Base-by-base conservation (phyloP, 768 basidiomycete genomes). In the Mycena galopus region DNA sequence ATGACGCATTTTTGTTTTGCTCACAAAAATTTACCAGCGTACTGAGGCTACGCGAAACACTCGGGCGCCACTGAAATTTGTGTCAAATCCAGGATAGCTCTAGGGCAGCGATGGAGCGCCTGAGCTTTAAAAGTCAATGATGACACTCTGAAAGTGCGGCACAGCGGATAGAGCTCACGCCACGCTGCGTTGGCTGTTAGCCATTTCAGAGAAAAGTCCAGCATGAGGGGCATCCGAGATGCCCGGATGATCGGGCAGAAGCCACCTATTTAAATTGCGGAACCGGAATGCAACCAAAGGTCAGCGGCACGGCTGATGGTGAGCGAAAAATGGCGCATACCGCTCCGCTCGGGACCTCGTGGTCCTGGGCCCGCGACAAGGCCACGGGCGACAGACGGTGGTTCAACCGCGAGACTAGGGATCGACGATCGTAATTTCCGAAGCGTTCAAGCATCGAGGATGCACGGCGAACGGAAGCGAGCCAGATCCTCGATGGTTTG, bases 341-440 rank as follows among this genome's bases (percentile, higher is more conserved):
- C 67, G 67, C 39, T 55, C 14, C 60, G 60, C 42, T 63, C 60
- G 67, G 63, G 5, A 21, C 57, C 66, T 59, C 57, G 66, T 67
- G 66, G 66, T 44, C n/a, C 27, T 29, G 6, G 30, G 39, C 37
- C 51, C 25, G 53, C 53, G 53, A 30, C 65, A 39, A 25, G 25
- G 56, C 35, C 33, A 55, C 51, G 64, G 9, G 6, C 14, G 23
- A 39, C 19, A 29, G 37, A n/a, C 12, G n/a, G 61, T 50, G 44
- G 50, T 35, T 35, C 37, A 57, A 51, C 63, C 35, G 53, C n/a
- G n/a, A 32, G 55, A 17, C 19, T 60, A n/a, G 5, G 47, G 58
- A 67, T 67, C 47, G 67, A 60, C 58, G 32, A 47, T 44, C n/a
- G 44, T 67, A 50, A 67, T 47, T 67, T 32, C 65, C 65, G 65